These are phyloP conservation scores for Prinsepia uniflora DNA, from an alignment of 306 rosid species.

Conservation along the genomic window DNA sequence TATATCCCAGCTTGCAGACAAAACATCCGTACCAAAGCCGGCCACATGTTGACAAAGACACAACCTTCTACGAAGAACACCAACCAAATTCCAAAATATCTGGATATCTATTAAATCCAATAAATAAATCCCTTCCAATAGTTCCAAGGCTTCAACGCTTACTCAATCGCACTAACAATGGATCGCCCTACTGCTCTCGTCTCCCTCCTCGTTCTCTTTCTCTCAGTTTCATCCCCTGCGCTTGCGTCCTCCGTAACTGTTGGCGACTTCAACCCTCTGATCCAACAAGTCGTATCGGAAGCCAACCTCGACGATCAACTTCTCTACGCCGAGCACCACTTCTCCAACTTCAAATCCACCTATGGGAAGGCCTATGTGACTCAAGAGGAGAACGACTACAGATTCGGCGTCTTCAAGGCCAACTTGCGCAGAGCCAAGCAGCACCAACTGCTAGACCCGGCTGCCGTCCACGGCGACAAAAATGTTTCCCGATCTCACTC, in stretches of 20 bases:
- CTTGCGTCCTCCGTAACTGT: conserved; percentile 23
- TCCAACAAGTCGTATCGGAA: conserved; percentile 65
- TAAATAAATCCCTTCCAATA: neutral
- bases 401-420: conserved; percentile 65
- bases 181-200: neutral
- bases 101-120: neutral
- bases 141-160: neutral
- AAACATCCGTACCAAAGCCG: neutral
- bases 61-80: conserved; percentile 11
- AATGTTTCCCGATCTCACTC: conserved; percentile 83
- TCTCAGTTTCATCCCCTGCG: conserved; percentile 18
- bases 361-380: conserved; percentile 60
- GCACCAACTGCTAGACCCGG: conserved; percentile 74
- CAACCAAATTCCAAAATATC: neutral
- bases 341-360: conserved; percentile 62
- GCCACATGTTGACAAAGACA: conserved; percentile 6
- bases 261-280: conserved; percentile 36
- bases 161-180: conserved; percentile 3
- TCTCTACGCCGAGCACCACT: conserved; percentile 72
- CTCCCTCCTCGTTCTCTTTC: neutral
- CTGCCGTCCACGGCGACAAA: conserved; percentile 83
- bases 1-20: neutral
- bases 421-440: conserved; percentile 66
- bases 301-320: conserved; percentile 34
- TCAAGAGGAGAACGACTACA: conserved; percentile 67